Conservation (phyloP, 1,284 basidiomycete species). For the Boletus semigastroideus region DNA sequence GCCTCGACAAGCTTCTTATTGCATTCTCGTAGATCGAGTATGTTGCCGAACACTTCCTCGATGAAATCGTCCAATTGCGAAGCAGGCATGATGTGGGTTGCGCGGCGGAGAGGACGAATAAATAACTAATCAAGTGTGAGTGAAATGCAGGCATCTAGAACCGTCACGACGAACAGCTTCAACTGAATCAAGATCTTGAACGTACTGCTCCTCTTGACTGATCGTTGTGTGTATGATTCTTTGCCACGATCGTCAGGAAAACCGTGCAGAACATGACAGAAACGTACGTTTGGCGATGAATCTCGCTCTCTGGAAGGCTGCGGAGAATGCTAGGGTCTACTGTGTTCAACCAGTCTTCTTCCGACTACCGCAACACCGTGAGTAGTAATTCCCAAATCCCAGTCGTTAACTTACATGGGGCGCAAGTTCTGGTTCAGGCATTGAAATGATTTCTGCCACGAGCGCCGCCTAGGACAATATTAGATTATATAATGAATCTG, state of each 20-base stretch:
- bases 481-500: neutral
- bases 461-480: conserved; percentile 23
- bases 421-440: conserved; percentile 25
- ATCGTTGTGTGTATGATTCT: conserved; percentile 94
- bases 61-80: conserved; percentile 78
- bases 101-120: conserved; percentile 71
- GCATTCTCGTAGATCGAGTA: conserved; percentile 79
- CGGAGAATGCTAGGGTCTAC: conserved; percentile 69
- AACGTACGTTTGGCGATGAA: conserved; percentile 78
- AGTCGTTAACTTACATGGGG: conserved; percentile 25
- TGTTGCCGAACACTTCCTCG: conserved; percentile 85
- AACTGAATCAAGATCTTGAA: conserved; percentile 85
- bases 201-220: conserved; percentile 87
- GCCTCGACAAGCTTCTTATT: conserved; percentile 82
- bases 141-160: neutral
- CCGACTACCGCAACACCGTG: conserved; percentile 34
- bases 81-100: conserved; percentile 71
- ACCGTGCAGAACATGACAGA: neutral
- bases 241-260: conserved; percentile 8
- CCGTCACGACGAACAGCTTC: conserved; percentile 54
- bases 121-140: conserved; percentile 51
- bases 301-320: conserved; percentile 73
- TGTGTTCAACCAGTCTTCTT: conserved; percentile 78
- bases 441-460: conserved; percentile 22
- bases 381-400: conserved; percentile 13